Conservation (phyloP, 495 filamentous ascomycete genomes). For the Talaromyces wortmannii region DNA sequence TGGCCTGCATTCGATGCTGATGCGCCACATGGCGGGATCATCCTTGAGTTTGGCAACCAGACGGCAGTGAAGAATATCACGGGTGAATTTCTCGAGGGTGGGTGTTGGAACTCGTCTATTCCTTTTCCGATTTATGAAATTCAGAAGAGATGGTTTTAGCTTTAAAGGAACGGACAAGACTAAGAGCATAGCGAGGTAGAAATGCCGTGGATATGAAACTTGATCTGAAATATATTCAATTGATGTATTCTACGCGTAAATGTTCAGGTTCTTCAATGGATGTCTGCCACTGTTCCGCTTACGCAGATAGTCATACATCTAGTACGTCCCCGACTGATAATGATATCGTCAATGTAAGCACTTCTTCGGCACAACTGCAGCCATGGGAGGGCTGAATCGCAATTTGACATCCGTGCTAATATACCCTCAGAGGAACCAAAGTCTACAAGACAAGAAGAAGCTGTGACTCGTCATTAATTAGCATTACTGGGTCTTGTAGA, state of each 20-base stretch:
- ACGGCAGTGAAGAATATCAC: too few species aligned
- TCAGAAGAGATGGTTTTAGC: too few species aligned
- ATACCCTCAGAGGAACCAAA: too few species aligned
- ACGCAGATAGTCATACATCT: conserved; percentile 38
- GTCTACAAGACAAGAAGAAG: background rate
- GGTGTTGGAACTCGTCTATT: background rate
- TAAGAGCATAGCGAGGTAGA: background rate
- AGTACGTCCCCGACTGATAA: conserved; percentile 38
- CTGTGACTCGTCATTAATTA: background rate
- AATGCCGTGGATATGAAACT: background rate
- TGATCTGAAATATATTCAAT: background rate
- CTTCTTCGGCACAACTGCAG: conserved; percentile 91
- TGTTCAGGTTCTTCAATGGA: conserved; percentile 47
- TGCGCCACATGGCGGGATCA: too few species aligned
- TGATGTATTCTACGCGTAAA: conserved; percentile 3
- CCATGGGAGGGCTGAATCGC: conserved; percentile 76
- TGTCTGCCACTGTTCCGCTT: conserved; percentile 29
- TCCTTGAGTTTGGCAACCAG: too few species aligned
- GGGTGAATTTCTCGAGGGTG: too few species aligned
- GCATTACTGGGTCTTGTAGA: background rate
- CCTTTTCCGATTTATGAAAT: background rate
- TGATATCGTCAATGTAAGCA: conserved; percentile 51
- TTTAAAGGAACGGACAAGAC: too few species aligned
- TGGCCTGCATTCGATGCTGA: too few species aligned
- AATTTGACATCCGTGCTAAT: conserved; percentile 99